Base-by-base conservation (phyloP, 805 yeast species). In the Wickerhamomyces mucosus region DNA sequence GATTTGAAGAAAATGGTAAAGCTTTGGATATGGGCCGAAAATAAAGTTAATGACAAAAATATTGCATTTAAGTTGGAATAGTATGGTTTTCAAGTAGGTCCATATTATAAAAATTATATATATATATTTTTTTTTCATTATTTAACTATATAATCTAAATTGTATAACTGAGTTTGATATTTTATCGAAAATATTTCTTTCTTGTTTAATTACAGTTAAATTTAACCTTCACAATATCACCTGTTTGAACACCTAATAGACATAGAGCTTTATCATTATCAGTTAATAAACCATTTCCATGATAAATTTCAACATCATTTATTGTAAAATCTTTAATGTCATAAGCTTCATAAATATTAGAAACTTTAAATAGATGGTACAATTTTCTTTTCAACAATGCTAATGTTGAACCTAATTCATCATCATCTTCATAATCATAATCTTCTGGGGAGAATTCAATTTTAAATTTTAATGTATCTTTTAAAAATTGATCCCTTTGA, bases 401-500 rank as follows among this genome's bases (percentile, higher is more conserved):
- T 21, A 88, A 63, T 14, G 77, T 70, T 8, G 88, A 73, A 1
- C 94, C 94, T 31, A 63, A 67, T 37, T 73, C 88, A 5, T 76
- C 78, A 35, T 81, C 71, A 21, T 21, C 14, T 38, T 69, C 69
- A 42, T 56, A 36, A 21, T 51, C 38, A 48, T 73, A 82, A 45
- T 83, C 94, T 43, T 78, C 88, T 0, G 94, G 92, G 19, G 82
- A 72, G 53, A 83, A 83, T 49, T 82, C 94, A 42, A 80, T 65
- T 51, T 80, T 81, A 49, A 76, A 82, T 17, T 59, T 61, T 20
- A 79, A 39, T 3, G 72, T 67, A 16, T 48, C 53, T 5, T 43
- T 33, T 15, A 59, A 31, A 5, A 36, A 39, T 11, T 37, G 32
- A 7, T 44, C 38, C 2, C 40, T 35, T 5, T 42, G 38, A 1